Base-by-base conservation (phyloP, 768 basidiomycete species). In the Tubosaeta brunneosetosa region DNA sequence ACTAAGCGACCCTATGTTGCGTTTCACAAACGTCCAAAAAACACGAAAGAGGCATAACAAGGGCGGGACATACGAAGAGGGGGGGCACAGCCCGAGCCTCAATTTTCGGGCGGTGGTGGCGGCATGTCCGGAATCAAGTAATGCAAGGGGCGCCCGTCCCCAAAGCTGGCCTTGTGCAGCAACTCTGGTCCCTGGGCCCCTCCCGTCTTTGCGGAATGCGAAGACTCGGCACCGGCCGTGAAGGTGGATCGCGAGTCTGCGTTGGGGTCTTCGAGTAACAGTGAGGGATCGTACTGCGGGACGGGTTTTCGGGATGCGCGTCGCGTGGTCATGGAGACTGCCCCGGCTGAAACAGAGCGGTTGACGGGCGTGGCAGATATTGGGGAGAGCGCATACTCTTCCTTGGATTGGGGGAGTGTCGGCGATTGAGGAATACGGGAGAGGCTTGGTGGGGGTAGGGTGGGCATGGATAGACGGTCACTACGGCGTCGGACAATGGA, bases 101-200 rank as follows among this genome's bases (percentile, higher is more conserved):
- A 66, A 31, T 72, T 66, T 50, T 46, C 27, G 17, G 43, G 60
- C 58, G 56, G 61, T 11, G 66, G 66, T 17, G 61, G 65, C 16
- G 81, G 82, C 74, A 82, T 73, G 59, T 83, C 82, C 9, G 82
- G 82, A 38, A 83, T 82, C 52, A 83, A 62, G 70, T 80, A 82
- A 63, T 83, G 82, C 53, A 83, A 56, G 25, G 73, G 73, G 41
- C 73, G 67, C 25, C 73, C 73, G 32, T 72, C 72, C 47, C 74
- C 78, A 63, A 80, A 72, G 63, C 75, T 77, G 37, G 66, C 65
- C 63, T 77, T 77, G 58, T 72, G 78, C 29, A 44, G 52, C 55
- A 76, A 65, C 58, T 47, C 64, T 48, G 51, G 49, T 55, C 48
- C 55, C 49, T 44, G 36, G 10, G 26, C 7, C 12, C 52, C 61